These are phyloP conservation scores for Geum urbanum DNA, from an alignment of 306 rosid species.

Conservation along the genomic window DNA sequence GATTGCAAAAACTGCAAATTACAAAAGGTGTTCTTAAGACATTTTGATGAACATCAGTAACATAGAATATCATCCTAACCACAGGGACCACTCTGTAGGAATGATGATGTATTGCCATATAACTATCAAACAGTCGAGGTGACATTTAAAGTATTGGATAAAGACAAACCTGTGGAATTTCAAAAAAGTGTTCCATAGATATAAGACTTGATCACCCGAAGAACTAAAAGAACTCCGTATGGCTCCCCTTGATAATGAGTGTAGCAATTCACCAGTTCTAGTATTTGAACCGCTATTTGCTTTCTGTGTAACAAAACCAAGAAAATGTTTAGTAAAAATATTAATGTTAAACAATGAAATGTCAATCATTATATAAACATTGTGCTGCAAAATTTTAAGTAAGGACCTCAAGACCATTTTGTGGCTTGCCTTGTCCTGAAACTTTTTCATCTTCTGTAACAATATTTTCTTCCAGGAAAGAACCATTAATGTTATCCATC, in stretches of 20 bases:
- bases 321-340: constrained; percentile 12
- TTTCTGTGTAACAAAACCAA: constrained; percentile 35
- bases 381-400: constrained; percentile 33
- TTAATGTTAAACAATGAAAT: constrained; percentile 12
- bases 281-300: constrained; percentile 34
- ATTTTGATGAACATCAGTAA: background rate
- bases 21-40: background rate
- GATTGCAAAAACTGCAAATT: background rate
- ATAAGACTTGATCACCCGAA: constrained; percentile 68
- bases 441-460: constrained; percentile 34
- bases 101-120: background rate
- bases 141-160: constrained; percentile 18
- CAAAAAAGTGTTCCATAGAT: constrained; percentile 75
- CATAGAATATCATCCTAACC: background rate
- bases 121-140: background rate
- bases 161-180: constrained; percentile 68
- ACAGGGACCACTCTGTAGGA: background rate
- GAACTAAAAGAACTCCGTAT: constrained; percentile 39
- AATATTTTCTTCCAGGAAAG: constrained; percentile 34
- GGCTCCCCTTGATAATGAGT: constrained; percentile 42
- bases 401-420: constrained; percentile 70
- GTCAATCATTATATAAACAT: background rate
- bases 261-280: constrained; percentile 42
- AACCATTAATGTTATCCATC: constrained; percentile 49
- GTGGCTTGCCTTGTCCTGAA: constrained; percentile 70